Evolutionary conservation across 116 monocot genomes (phyloP), one percentile per base, ranked within the genome.

Genomic region (Phalaenopsis hybrid): DNA sequence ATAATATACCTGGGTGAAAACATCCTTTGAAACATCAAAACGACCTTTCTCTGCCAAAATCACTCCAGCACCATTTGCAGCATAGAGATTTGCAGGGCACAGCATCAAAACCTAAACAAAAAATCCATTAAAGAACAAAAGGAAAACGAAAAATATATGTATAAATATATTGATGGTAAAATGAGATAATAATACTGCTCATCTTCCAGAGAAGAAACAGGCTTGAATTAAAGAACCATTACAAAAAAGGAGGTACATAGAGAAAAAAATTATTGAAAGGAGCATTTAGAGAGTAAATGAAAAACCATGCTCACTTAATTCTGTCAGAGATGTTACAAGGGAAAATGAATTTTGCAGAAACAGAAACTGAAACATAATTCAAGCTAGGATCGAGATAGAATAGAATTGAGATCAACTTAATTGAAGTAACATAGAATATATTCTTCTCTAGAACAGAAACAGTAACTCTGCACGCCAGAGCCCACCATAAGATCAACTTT

Each of bases 51-150:
- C 98, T 41, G 98, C 95, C 79, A 94, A 85, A 45, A 98, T 85
- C 83, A 95, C 85, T 57, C 93, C 98, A 87, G 95, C 88, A 85
- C 98, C 98, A 90, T 98, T 98, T 51, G 98, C 98, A 80, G 98
- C 98, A 87, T 94, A 98, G 55, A 98, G 68, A 79, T 95, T 98
- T 50, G 90, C 88, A 69, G 87, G 91, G 76, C 80, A 90, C 61
- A 85, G 79, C 83, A 87, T 90, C 82, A 98, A 85, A 83, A 94
- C 93, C 93, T 98, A 74, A 44, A 50, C 16, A 49, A 8, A 8
- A 77, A 51, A 28, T 45, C 44, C 44, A 46, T 75, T 20, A 7
- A 20, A 45, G 33, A 44, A 8, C 0, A 46, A 8, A 75, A 45
- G 1, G 8, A 75, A 55, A 17, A 1, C 15, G 15, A 55, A 55